Percentiles rank a stretch among this genome's conserved stretches.
These are phyloP conservation scores for Herpetospermum pedunculosum DNA, from an alignment of 306 rosid genomes.

Conservation along the genomic window DNA sequence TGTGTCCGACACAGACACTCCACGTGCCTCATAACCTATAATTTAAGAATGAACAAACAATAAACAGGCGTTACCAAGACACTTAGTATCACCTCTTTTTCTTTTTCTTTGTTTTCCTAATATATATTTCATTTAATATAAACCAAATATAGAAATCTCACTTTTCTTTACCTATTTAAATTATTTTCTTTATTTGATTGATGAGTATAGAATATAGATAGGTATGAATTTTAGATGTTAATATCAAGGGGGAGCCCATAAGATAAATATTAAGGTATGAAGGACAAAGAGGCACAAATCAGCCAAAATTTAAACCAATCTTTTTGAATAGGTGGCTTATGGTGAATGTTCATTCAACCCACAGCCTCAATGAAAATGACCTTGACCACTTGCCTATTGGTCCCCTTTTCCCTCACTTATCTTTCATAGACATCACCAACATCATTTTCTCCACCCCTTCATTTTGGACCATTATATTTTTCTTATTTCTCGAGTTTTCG, in stretches of 20 bases:
- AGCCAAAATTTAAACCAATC: neutral
- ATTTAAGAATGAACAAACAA: neutral
- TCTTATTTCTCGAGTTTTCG: too few relatives aligned
- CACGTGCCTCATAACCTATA: too few relatives aligned
- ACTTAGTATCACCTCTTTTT: neutral
- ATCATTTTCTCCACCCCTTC: neutral
- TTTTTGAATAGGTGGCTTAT: neutral
- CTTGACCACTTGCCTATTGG: neutral
- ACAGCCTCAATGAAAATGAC: neutral
- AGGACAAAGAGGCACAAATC: neutral
- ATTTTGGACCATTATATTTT: neutral
- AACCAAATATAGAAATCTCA: neutral
- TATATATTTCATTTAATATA: neutral
- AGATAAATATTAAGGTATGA: neutral
- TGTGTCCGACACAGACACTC: too few relatives aligned
- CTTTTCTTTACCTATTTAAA: neutral
- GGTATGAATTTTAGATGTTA: neutral
- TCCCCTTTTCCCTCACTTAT: neutral
- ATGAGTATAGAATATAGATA: neutral
- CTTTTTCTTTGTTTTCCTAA: neutral
- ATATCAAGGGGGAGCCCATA: neutral
- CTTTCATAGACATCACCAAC: neutral
- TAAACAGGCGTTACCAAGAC: neutral
- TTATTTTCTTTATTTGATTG: neutral
- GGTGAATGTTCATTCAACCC: neutral